Conservation (phyloP, 352 stramenopile genomes). For the Phytophthora capsici region DNA sequence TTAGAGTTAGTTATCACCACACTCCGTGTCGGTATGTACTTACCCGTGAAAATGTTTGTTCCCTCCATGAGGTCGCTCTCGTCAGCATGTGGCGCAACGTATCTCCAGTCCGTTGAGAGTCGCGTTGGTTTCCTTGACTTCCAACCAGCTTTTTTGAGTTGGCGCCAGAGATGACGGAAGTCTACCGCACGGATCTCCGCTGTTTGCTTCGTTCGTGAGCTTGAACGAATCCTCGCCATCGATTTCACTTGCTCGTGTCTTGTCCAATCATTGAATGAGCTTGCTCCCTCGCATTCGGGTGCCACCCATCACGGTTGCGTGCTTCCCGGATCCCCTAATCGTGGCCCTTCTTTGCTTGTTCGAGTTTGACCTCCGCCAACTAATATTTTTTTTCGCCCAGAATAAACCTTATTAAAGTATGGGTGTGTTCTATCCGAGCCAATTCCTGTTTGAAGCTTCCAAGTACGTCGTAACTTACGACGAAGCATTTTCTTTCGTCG, state of each 20-base stretch:
- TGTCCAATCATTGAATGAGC: neutral
- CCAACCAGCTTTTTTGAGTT: constrained; percentile 1
- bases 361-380: neutral
- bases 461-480: constrained; percentile 17
- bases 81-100: neutral
- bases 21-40: neutral
- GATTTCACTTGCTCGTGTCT: neutral
- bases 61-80: neutral
- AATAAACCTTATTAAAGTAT: constrained; percentile 20
- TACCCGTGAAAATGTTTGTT: constrained; percentile 2
- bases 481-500: constrained; percentile 3
- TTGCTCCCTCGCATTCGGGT: neutral
- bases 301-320: neutral
- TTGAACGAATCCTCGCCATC: neutral
- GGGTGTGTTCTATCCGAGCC: neutral
- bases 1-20: neutral
- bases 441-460: constrained; percentile 5
- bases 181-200: neutral
- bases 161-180: constrained; percentile 9
- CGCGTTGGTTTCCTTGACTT: neutral
- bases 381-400: constrained; percentile 2
- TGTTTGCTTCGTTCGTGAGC: neutral
- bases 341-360: neutral
- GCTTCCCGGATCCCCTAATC: neutral
- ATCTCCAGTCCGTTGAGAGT: neutral